Evolutionary conservation across 2,329 filamentous ascomycete species (phyloP).

Genomic region (Seiridium unicorne): DNA sequence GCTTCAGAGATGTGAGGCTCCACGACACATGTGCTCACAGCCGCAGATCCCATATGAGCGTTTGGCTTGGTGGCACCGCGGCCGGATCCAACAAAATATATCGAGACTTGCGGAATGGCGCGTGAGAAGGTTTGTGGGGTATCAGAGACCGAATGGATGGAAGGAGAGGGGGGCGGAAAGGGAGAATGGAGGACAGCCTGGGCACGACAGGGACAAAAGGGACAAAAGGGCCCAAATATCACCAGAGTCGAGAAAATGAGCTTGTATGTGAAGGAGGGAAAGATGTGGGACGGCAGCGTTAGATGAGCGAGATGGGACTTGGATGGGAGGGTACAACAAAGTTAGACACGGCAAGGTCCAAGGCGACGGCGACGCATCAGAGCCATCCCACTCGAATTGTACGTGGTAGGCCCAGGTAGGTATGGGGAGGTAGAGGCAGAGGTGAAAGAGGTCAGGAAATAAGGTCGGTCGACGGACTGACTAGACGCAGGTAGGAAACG

Average conservation of each 20-base stretch:
- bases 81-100: not conserved
- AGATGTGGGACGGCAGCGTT: constrained; percentile 11
- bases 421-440: not conserved
- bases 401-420: not conserved
- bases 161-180: constrained; percentile 1
- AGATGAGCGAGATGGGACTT: constrained; percentile 14
- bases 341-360: constrained; percentile 7
- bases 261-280: constrained; percentile 17
- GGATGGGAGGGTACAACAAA: constrained; percentile 15
- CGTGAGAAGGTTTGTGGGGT: constrained; percentile 11
- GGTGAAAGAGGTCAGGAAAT: not conserved
- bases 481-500: constrained; percentile 1
- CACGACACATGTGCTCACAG: constrained; percentile 19
- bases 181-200: constrained; percentile 9
- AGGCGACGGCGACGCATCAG: constrained; percentile 9
- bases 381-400: constrained; percentile 4
- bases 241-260: constrained; percentile 9
- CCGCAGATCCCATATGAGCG: not conserved
- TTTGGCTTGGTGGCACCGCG: constrained; percentile 4
- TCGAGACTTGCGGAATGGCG: not conserved
- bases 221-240: constrained; percentile 5
- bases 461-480: constrained; percentile 1
- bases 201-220: not conserved
- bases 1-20: constrained; percentile 18
- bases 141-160: not conserved